Base-by-base conservation (phyloP, 1,139 yeast species). In the Suzukiozyma palmioleophila region DNA sequence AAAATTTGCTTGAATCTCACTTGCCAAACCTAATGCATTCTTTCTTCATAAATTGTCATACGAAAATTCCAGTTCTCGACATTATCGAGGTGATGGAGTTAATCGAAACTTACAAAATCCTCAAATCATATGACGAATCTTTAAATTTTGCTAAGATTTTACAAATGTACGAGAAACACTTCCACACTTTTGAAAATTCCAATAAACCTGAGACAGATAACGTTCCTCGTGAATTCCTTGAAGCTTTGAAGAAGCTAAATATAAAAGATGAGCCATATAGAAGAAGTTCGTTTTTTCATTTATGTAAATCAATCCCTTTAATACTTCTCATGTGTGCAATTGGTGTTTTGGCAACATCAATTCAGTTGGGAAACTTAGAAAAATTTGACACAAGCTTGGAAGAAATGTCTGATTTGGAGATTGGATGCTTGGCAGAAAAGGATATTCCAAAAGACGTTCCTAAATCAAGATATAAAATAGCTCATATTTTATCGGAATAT, bases 61-160 rank as follows among this genome's bases (percentile, higher is more conserved):
- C 69, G 2, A 66, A 66, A 42, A 48, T 62, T 8, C 73, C 73
- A 2, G 55, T 64, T 8, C 44, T 67, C 14, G 68, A 66, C 42
- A 54, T 58, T 25, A 49, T 60, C 24, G 55, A 53, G 29, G 53
- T 67, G 29, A 47, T 66, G 36, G 71, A 64, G 41, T 51, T 55
- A 18, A 48, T 67, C 26, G 67, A 63, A 39, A 53, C 58, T 8
- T 62, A 53, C 44, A 59, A 61, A 38, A 32, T 55, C 12, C 44
- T 66, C 33, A 40, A 43, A 12, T 42, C 48, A 7, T 43, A 51
- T 14, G 53, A 58, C 24, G 55, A 57, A 1, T 35, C 42, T 3
- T 44, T 61, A 24, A 50, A 62, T 6, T 54, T 67, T 36, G 21
- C 52, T 10, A 43, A 45, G 8, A 40, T 66, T 9, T 44, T 61